Conservation (phyloP, 108 stramenopile genomes). For the Fragilariopsis cylindrus region DNA sequence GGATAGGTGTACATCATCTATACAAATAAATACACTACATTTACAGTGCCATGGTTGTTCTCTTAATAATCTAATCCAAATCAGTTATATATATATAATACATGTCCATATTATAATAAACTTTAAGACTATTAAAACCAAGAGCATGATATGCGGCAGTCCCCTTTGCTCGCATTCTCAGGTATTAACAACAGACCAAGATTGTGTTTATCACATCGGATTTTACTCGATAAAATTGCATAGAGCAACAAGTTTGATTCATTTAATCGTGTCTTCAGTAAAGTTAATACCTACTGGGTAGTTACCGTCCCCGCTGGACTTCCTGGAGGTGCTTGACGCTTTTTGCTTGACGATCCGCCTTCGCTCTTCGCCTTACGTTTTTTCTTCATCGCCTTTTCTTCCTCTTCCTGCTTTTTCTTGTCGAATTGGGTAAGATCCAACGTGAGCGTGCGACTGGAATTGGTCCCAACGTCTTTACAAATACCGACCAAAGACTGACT, state of each 20-base stretch:
- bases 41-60: too few relatives aligned
- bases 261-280: not conserved
- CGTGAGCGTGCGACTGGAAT: conserved; percentile 79
- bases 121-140: too few relatives aligned
- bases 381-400: conserved; percentile 4
- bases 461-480: conserved; percentile 85
- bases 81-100: not conserved
- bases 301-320: conserved; percentile 28
- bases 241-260: not conserved
- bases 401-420: conserved; percentile 21
- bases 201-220: too few relatives aligned
- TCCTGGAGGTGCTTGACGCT: conserved; percentile 16
- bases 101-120: too few relatives aligned
- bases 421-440: conserved; percentile 84
- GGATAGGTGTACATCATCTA: too few relatives aligned
- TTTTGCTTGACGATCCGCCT: conserved; percentile 17
- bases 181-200: not conserved
- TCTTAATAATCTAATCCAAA: too few relatives aligned
- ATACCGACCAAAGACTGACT: conserved; percentile 90
- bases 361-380: conserved; percentile 32
- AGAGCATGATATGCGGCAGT: too few relatives aligned
- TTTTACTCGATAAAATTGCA: too few relatives aligned
- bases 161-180: not conserved
- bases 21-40: too few relatives aligned
- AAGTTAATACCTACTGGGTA: conserved; percentile 23